These are phyloP conservation scores for Trichocladium uniseriatum DNA, from an alignment of 495 filamentous ascomycete species.

Conservation along the genomic window DNA sequence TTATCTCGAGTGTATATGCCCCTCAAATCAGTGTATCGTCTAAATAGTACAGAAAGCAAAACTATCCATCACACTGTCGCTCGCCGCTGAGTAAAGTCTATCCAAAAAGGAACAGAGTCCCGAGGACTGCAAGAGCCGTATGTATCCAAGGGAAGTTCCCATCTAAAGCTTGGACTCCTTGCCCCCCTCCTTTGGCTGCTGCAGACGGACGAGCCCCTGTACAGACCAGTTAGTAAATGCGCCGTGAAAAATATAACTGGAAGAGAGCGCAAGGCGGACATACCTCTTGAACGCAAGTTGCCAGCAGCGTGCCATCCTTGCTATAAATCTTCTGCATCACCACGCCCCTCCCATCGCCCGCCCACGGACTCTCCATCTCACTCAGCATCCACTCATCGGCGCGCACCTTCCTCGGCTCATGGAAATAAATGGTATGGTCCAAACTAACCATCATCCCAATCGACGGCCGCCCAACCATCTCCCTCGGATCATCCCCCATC, in stretches of 20 bases:
- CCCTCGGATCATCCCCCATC: too few species aligned
- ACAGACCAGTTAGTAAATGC: not conserved
- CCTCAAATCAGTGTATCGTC: too few species aligned
- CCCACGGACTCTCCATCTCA: slow-evolving; percentile 93
- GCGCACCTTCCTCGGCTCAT: slow-evolving; percentile 65
- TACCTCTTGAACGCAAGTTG: slow-evolving; percentile 77
- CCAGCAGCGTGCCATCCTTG: slow-evolving; percentile 71
- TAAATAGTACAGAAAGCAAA: too few species aligned
- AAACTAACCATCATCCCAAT: slow-evolving; percentile 95
- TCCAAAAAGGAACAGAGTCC: too few species aligned
- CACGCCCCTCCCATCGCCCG: slow-evolving; percentile 77
- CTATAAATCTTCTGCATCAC: slow-evolving; percentile 83
- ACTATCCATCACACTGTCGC: too few species aligned
- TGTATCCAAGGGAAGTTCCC: not conserved
- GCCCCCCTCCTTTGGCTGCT: slow-evolving; percentile 9
- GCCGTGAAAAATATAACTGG: not conserved
- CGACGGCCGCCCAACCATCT: slow-evolving; percentile 33
- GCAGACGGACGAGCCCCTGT: slow-evolving; percentile 22
- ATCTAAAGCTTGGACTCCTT: slow-evolving; percentile 21
- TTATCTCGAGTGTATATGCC: too few species aligned
- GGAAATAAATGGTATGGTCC: slow-evolving; percentile 94
- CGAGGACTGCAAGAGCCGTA: too few species aligned
- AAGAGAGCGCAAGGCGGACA: slow-evolving; percentile 12
- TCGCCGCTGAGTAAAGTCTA: too few species aligned
- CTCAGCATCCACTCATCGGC: slow-evolving; percentile 92